Base-by-base conservation (phyloP, 352 stramenopile species). In the Globisporangium paroecandrum region DNA sequence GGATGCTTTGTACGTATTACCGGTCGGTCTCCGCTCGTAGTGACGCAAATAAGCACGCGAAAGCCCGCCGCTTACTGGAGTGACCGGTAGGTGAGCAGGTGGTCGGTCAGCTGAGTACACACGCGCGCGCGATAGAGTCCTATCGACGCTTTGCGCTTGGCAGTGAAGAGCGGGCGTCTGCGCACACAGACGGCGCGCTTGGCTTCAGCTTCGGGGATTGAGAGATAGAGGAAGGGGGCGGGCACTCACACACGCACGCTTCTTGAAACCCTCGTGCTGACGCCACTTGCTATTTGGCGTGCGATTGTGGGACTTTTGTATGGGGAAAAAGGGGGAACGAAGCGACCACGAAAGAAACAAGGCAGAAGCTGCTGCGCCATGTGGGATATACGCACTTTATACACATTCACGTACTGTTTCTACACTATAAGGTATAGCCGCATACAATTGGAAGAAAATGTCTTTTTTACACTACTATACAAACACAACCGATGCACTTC, bases 321-420 rank as follows among this genome's bases (percentile, higher is more conserved):
- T 24, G 53, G 53, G 25, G 3, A 32, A 29, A 29, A 32, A 20
- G 25, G 25, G 25, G 25, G 25, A 58, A n/a, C 15, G 53, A 36
- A 38, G 15, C 27, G 53, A 27, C 29, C 53, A 36, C 51, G 53
- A 58, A 58, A 58, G 53, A 58, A 58, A 58, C 29, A 58, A 38
- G 53, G 9, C 53, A 38, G 13, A 5, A 15, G 41, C 13, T 49
- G 41, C 1, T 49, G 15, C 15, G 5, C 41, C 41, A 20, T 6
- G 5, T 15, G 6, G 5, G 15, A 0, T 49, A 49, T 49, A 49
- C 41, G 15, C 13, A n/a, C 8, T n/a, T n/a, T n/a, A 49, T 20
- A 49, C 41, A 49, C 6, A 4, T 8, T n/a, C 1, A 3, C 8
- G 15, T 1, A 46, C 38, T 46, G 12, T 46, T 46, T 46, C 12